Percentiles rank a stretch among this genome's conserved stretches.
Conservation (phyloP, 2,329 filamentous ascomycete species). For the Tolypocladium nubicola region DNA sequence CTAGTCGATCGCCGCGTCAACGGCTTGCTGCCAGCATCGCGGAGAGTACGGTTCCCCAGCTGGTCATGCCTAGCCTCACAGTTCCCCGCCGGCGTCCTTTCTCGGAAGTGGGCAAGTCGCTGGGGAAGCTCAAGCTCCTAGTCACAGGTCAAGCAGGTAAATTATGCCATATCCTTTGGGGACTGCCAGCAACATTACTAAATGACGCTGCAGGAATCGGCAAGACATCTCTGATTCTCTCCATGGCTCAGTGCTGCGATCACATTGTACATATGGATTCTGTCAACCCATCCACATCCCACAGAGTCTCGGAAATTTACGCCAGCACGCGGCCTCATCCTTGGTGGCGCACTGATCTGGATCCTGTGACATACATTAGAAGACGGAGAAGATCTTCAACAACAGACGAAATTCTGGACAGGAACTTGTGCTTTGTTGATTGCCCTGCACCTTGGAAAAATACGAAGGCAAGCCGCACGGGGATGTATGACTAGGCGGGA, state of each 20-base stretch:
- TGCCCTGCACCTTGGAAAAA: conserved; percentile 54
- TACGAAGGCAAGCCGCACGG: conserved; percentile 33
- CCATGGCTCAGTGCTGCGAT: conserved; percentile 75
- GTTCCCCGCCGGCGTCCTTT: conserved; percentile 87
- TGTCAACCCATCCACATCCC: conserved; percentile 24
- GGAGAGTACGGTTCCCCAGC: conserved; percentile 46
- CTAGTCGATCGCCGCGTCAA: conserved; percentile 8
- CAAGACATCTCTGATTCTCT: conserved; percentile 82
- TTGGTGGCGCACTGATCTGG: conserved; percentile 76
- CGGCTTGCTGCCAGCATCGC: conserved; percentile 5
- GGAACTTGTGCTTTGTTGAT: conserved; percentile 91
- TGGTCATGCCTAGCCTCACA: conserved; percentile 95
- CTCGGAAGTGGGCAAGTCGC: conserved; percentile 70
- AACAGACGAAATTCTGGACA: conserved; percentile 70
- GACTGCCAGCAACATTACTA: neutral
- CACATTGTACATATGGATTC: conserved; percentile 92
- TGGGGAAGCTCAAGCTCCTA: conserved; percentile 84
- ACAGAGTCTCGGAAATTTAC: conserved; percentile 53
- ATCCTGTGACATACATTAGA: conserved; percentile 41
- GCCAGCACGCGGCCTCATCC: conserved; percentile 80
- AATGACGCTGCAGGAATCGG: conserved; percentile 51
- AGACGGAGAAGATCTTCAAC: conserved; percentile 51
- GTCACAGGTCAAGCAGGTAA: conserved; percentile 69
- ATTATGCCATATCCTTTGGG: conserved; percentile 1
- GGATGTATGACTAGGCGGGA: neutral